These are phyloP conservation scores for Acer campestre DNA, from an alignment of 345 rosid genomes.

Conservation along the genomic window DNA sequence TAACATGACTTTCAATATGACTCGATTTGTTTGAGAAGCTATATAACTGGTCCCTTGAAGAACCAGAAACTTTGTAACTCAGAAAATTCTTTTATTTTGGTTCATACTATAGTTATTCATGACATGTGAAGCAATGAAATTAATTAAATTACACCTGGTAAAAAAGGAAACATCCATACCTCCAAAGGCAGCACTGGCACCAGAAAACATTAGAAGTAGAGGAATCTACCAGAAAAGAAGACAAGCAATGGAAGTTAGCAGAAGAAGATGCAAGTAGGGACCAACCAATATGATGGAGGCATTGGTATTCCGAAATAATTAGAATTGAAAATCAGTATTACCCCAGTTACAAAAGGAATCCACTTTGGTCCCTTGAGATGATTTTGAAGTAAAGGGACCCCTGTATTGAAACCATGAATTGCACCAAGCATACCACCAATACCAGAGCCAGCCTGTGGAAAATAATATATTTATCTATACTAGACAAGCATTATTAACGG, in stretches of 20 bases:
- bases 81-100: neutral
- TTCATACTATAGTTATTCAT: neutral
- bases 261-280: neutral
- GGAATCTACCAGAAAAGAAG: slow-evolving; percentile 39
- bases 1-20: neutral
- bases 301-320: too few relatives aligned
- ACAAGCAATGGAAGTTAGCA: neutral
- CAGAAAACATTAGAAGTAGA: slow-evolving; percentile 69
- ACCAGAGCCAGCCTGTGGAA: neutral
- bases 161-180: slow-evolving; percentile 41
- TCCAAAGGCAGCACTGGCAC: slow-evolving; percentile 86
- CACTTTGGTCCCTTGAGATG: slow-evolving; percentile 83
- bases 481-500: neutral
- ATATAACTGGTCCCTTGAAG: too few relatives aligned
- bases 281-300: neutral
- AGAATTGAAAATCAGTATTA: neutral
- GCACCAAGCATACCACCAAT: slow-evolving; percentile 72
- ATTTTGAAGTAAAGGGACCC: slow-evolving; percentile 75
- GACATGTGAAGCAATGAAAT: neutral
- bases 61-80: neutral
- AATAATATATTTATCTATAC: neutral
- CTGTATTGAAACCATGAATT: slow-evolving; percentile 81
- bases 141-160: neutral
- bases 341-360: slow-evolving; percentile 63
- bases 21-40: neutral